phyloP scores from a whole-genome alignment of 2,329 filamentous ascomycete species.

The Lasiodiplodia gonubiensis region DNA sequence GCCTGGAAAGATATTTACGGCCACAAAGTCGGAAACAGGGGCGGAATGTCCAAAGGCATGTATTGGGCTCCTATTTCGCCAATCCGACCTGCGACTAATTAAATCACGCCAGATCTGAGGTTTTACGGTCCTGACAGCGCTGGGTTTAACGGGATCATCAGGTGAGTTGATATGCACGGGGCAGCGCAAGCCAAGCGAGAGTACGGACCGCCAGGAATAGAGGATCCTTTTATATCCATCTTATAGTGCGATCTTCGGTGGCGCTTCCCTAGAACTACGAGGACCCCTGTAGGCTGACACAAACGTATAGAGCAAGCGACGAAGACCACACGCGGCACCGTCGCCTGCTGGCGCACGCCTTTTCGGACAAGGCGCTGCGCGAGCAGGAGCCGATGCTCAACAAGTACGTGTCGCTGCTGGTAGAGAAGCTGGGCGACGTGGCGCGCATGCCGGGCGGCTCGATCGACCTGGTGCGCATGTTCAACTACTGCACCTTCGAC shows the following conservation, averaged over 20 bases:
- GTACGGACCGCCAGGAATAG: not conserved
- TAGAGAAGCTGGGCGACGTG: conserved; percentile 29
- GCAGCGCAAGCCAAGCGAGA: not conserved
- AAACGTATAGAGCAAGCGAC: conserved; percentile 21
- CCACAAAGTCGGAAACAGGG: conserved; percentile 27
- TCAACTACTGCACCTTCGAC: conserved; percentile 39
- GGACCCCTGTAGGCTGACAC: not conserved
- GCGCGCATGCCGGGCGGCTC: not conserved
- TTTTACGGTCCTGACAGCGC: conserved; percentile 24
- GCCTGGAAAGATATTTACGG: conserved; percentile 32
- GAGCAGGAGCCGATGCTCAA: conserved; percentile 42
- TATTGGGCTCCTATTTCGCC: not conserved
- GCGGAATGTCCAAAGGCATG: conserved; percentile 23
- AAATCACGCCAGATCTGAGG: conserved; percentile 11
- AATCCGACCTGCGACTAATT: not conserved
- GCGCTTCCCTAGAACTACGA: not conserved
- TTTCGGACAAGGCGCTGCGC: conserved; percentile 41
- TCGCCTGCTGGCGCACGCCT: conserved; percentile 37
- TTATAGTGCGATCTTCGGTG: not conserved
- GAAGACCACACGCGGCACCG: conserved; percentile 32
- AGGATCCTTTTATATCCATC: not conserved
- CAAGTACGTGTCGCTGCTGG: conserved; percentile 41
- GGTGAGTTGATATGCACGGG: conserved; percentile 1
- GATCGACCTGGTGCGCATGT: conserved; percentile 25
- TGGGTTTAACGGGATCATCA: conserved; percentile 19